Evolutionary conservation across 2,329 filamentous ascomycete genomes (phyloP).

Genomic region (Penicillium digitatum): DNA sequence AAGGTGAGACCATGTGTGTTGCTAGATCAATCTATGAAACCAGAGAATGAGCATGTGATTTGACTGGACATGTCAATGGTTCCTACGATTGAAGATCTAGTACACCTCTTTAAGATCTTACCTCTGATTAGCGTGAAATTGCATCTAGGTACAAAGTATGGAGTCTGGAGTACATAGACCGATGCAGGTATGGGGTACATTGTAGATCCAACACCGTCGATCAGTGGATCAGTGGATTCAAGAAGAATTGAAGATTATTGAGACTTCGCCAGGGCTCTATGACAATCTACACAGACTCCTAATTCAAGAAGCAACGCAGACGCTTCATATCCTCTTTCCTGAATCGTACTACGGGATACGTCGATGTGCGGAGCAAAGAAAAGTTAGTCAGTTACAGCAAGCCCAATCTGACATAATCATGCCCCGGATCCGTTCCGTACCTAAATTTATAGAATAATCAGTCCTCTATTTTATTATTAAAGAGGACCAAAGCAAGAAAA

Average conservation of each 20-base stretch:
- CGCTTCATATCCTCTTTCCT: background rate
- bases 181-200: background rate
- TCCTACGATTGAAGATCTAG: background rate
- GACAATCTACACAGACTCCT: background rate
- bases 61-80: background rate
- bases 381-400: background rate
- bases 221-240: constrained; percentile 7
- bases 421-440: background rate
- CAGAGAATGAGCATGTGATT: background rate
- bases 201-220: background rate
- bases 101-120: background rate
- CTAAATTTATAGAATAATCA: background rate
- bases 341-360: background rate
- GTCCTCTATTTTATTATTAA: background rate
- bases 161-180: no score
- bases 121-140: background rate
- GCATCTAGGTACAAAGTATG: background rate
- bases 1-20: background rate
- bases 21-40: no score
- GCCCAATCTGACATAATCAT: background rate
- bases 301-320: background rate
- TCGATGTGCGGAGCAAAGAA: background rate
- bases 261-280: background rate
- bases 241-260: background rate
- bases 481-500: background rate